Percentiles rank a stretch among this genome's conserved stretches.
These are phyloP conservation scores for Tetrahymena elliotti DNA, from an alignment of 73 alveolate genomes.

Conservation along the genomic window DNA sequence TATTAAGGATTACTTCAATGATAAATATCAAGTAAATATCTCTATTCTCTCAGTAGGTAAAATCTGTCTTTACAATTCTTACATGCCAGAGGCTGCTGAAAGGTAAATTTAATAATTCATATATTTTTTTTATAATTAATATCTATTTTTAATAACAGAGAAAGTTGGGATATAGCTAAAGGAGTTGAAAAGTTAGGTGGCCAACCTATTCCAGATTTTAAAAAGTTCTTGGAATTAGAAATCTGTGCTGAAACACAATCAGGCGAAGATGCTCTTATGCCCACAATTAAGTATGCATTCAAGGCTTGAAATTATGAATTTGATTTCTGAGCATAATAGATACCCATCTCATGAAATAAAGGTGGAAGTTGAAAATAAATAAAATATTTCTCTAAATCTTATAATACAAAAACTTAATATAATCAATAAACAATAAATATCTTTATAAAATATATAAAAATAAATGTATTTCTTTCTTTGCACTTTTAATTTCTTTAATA, in stretches of 20 bases:
- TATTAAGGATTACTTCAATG: conserved; percentile 59
- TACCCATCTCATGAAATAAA: too few relatives aligned
- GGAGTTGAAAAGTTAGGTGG: conserved; percentile 36
- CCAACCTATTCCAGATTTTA: conserved; percentile 53
- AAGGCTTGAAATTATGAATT: conserved; percentile 9
- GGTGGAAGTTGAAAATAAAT: background rate
- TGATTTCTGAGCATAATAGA: too few relatives aligned
- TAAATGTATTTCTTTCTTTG: too few relatives aligned
- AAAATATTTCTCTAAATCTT: background rate
- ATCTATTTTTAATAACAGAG: background rate
- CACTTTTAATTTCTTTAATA: background rate
- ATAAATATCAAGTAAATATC: conserved; percentile 53
- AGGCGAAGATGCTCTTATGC: conserved; percentile 46
- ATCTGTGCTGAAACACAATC: conserved; percentile 59
- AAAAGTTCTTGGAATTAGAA: conserved; percentile 57
- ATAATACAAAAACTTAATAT: background rate
- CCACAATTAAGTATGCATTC: conserved; percentile 52
- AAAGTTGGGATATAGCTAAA: background rate
- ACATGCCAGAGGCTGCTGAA: conserved; percentile 48
- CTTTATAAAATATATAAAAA: too few relatives aligned
- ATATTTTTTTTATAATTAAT: background rate
- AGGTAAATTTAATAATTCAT: conserved; percentile 4
- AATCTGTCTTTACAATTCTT: conserved; percentile 57
- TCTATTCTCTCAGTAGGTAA: conserved; percentile 57
- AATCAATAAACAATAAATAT: background rate